These are phyloP conservation scores for Leucogyrophana mollusca DNA, from an alignment of 768 basidiomycete genomes.

Conservation along the genomic window DNA sequence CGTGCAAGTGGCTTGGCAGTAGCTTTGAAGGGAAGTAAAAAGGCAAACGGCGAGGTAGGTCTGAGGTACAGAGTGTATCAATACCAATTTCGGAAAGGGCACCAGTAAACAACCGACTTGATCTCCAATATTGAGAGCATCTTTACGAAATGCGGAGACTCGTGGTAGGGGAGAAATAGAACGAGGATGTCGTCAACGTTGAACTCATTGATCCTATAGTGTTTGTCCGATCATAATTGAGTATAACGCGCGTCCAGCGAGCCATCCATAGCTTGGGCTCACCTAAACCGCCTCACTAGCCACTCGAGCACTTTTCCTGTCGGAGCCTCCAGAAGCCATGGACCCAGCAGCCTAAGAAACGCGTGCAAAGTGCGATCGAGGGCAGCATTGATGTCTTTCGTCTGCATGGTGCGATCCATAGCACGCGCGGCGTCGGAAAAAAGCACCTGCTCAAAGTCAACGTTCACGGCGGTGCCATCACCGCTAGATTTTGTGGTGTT, in stretches of 20 bases:
- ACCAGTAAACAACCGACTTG: constrained; percentile 43
- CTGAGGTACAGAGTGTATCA: constrained; percentile 32
- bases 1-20: constrained; percentile 76
- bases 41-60: constrained; percentile 60
- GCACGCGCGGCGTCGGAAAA: constrained; percentile 79
- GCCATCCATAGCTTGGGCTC: constrained; percentile 15
- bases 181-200: constrained; percentile 77
- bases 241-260: too few relatives aligned
- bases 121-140: constrained; percentile 86
- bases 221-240: too few relatives aligned
- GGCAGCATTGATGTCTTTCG: constrained; percentile 56
- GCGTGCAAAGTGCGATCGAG: constrained; percentile 60
- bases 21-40: constrained; percentile 74
- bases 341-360: constrained; percentile 72
- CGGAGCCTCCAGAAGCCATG: constrained; percentile 78
- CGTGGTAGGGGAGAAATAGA: constrained; percentile 92
- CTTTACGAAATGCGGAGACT: constrained; percentile 91
- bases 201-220: constrained; percentile 88
- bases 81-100: neutral
- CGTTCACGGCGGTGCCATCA: constrained; percentile 18
- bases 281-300: constrained; percentile 94
- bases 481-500: constrained; percentile 9
- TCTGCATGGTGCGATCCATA: constrained; percentile 76
- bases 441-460: constrained; percentile 62
- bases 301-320: constrained; percentile 88